Evolutionary conservation across 768 basidiomycete species (phyloP).

Genomic region (Boletus subparvulus): DNA sequence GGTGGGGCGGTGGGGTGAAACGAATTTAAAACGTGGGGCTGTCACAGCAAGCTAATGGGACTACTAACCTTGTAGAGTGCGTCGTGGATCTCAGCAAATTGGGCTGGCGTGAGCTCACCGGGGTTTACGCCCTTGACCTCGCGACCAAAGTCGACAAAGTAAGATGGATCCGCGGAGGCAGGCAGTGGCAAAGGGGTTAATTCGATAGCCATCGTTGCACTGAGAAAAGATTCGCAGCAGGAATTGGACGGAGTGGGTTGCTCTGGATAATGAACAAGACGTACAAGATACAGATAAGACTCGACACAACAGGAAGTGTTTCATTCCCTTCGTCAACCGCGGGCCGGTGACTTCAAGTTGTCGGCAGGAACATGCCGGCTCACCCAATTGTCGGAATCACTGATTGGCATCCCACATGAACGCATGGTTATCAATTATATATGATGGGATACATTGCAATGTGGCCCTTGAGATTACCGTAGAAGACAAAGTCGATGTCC

Average conservation of each 20-base stretch:
- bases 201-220: slow-evolving; percentile 60
- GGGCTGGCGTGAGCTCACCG: slow-evolving; percentile 52
- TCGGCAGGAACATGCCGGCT: slow-evolving; percentile 4
- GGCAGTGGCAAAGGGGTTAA: slow-evolving; percentile 68
- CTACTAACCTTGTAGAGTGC: slow-evolving; percentile 70
- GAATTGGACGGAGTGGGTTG: background rate
- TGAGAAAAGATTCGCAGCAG: background rate
- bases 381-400: background rate
- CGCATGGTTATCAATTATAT: too few relatives aligned
- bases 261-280: background rate
- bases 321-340: too few relatives aligned
- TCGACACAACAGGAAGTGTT: background rate
- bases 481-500: background rate
- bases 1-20: slow-evolving; percentile 1
- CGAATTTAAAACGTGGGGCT: background rate
- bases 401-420: too few relatives aligned
- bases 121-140: slow-evolving; percentile 76
- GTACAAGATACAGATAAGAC: slow-evolving; percentile 8
- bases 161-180: slow-evolving; percentile 62
- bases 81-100: slow-evolving; percentile 66
- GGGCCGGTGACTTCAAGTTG: background rate
- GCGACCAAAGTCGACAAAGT: slow-evolving; percentile 71
- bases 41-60: background rate
- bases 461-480: background rate
- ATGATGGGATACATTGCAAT: background rate